Base-by-base conservation (phyloP, 495 filamentous ascomycete species). In the Aspergillus bertholletiae region DNA sequence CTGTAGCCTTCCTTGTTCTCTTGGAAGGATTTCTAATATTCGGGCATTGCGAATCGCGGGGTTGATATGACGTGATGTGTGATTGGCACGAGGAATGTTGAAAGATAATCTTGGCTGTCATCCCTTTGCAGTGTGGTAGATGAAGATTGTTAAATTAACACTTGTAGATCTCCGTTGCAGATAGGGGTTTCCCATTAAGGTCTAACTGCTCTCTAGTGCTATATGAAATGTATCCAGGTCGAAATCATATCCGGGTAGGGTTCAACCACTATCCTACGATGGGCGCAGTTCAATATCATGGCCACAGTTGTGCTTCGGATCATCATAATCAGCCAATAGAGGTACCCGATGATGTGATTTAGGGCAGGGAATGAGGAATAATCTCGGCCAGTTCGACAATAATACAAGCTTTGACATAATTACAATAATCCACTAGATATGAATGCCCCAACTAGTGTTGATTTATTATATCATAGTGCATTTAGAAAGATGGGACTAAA, bases 1-100 rank as follows among this genome's bases (percentile, higher is more conserved):
- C 7, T 24, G 15, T 28, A 23, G 21, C 0, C 39, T 5, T 43
- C 5, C 2, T 21, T 20, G 1, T 5, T 48, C 49, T 15, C 30
- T 53, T 39, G 18, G n/a, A 21, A 27, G 13, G 30, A 30, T 45
- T 43, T 24, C 30, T 34, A 35, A 35, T 45, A 21, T 24, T 20
- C 28, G 7, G 11, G 28, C 49, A 68, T 74, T 70, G 70, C 67
- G 61, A 62, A 72, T 67, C 58, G 70, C 68, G 72, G 72, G 68
- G 70, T 57, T 51, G 13, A 27, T 39, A 74, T 74, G 68, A 60
- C 70, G 72, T 73, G 72, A 68, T 71, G 49, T 35, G 32, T 39
- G 46, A 7, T 26, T 39, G 40, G 56, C 37, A 49, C 26, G 24
- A 44, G 24, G 11, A 41, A 47, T n/a, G 18, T 8, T 5, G n/a